Evolutionary conservation across 495 filamentous ascomycete species (phyloP).

Genomic region (Aspergillus baeticus): DNA sequence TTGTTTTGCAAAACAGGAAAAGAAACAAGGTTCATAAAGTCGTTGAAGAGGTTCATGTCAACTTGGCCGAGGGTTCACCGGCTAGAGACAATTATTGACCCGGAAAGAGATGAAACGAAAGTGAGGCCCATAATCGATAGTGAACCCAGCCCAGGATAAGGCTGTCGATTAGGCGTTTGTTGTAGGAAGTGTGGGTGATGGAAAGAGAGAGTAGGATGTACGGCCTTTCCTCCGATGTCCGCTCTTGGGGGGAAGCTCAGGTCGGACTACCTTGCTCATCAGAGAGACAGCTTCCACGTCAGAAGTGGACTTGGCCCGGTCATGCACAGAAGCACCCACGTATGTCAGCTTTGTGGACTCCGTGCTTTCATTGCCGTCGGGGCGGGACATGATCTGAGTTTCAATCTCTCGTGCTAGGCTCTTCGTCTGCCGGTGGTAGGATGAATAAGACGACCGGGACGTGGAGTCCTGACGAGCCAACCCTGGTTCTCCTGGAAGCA

Average conservation of each 20-base stretch:
- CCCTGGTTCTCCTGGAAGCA: slow-evolving; percentile 27
- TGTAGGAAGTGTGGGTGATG: slow-evolving; percentile 19
- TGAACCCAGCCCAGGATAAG: neutral
- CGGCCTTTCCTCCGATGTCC: slow-evolving; percentile 28
- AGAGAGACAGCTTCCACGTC: slow-evolving; percentile 25
- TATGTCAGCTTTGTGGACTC: slow-evolving; percentile 22
- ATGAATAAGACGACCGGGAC: slow-evolving; percentile 11
- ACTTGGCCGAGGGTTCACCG: slow-evolving; percentile 5
- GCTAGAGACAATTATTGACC: neutral
- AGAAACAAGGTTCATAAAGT: slow-evolving; percentile 21
- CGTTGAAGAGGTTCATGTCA: slow-evolving; percentile 19
- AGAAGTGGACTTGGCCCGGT: slow-evolving; percentile 40
- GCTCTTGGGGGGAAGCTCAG: slow-evolving; percentile 10
- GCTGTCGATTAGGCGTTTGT: slow-evolving; percentile 9
- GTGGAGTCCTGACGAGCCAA: slow-evolving; percentile 25
- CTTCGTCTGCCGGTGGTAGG: slow-evolving; percentile 42
- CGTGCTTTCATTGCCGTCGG: slow-evolving; percentile 26
- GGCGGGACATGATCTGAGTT: slow-evolving; percentile 26
- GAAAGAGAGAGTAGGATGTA: slow-evolving; percentile 48
- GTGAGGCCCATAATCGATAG: neutral
- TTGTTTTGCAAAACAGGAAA: slow-evolving; percentile 3
- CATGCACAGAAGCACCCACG: slow-evolving; percentile 21
- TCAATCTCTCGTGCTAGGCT: slow-evolving; percentile 37
- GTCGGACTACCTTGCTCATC: slow-evolving; percentile 5
- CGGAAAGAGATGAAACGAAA: neutral